Conservation (phyloP, 805 yeast species). For the Myxozyma lipomycoides region DNA sequence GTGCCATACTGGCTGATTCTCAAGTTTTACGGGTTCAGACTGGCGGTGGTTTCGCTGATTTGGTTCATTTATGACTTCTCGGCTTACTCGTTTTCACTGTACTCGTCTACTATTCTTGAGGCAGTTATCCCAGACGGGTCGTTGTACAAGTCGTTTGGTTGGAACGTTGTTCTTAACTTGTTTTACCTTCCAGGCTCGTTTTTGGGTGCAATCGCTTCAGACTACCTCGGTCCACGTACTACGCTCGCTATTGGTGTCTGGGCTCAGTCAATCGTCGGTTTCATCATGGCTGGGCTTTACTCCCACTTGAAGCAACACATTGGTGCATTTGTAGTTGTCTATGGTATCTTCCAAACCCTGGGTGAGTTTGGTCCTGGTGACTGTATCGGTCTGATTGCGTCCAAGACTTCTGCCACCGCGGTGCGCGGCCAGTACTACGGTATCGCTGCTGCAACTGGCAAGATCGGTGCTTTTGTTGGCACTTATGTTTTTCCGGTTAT, state of each 20-base stretch:
- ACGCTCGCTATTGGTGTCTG: constrained; percentile 67
- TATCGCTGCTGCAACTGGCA: constrained; percentile 86
- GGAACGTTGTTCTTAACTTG: constrained; percentile 84
- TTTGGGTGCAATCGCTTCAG: constrained; percentile 80
- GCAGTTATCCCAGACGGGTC: constrained; percentile 54
- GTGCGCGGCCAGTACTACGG: constrained; percentile 90
- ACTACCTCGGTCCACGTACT: constrained; percentile 85
- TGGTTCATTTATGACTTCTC: constrained; percentile 94
- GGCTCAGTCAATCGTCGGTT: constrained; percentile 75
- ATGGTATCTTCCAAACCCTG: constrained; percentile 78
- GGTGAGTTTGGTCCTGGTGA: constrained; percentile 97
- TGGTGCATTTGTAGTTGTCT: constrained; percentile 78
- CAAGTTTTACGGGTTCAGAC: constrained; percentile 81
- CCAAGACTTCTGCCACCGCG: constrained; percentile 82
- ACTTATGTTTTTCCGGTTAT: constrained; percentile 84
- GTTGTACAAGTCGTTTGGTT: constrained; percentile 74
- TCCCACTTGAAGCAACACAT: constrained; percentile 52
- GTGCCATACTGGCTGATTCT: constrained; percentile 67
- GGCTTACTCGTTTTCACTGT: constrained; percentile 81
- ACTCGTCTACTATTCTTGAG: constrained; percentile 66
- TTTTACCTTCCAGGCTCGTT: constrained; percentile 90
- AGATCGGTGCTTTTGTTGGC: constrained; percentile 89
- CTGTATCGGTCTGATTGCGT: constrained; percentile 80
- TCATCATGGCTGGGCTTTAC: constrained; percentile 73
- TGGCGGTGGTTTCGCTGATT: constrained; percentile 62